Percentiles rank a stretch among this genome's conserved stretches.
phyloP scores from a whole-genome alignment of 805 yeast genomes.

The Candida ulmi region DNA sequence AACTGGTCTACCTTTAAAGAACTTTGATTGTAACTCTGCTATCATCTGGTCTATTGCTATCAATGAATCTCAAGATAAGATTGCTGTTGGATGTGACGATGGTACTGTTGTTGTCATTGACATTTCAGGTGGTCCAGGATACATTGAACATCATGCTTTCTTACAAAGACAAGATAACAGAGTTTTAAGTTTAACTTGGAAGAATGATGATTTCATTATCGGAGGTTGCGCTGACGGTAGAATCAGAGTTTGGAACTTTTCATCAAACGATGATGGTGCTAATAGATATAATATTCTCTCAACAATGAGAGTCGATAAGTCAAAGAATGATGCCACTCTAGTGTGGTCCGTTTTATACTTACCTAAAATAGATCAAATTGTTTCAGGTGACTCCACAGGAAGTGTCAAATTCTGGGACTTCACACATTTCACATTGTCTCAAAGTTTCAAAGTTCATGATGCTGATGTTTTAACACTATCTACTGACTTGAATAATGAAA shows the following conservation, averaged over 20 bases:
- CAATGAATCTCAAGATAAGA: constrained; percentile 50
- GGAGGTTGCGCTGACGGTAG: constrained; percentile 98
- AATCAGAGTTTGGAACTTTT: constrained; percentile 72
- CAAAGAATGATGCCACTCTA: constrained; percentile 77
- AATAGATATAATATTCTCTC: constrained; percentile 64
- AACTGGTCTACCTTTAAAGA: constrained; percentile 65
- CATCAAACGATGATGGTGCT: constrained; percentile 21
- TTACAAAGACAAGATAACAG: constrained; percentile 82
- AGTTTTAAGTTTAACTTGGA: constrained; percentile 77
- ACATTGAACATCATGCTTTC: constrained; percentile 66
- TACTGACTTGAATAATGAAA: constrained; percentile 52
- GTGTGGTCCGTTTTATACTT: constrained; percentile 82
- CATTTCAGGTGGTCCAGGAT: constrained; percentile 83
- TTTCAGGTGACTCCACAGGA: constrained; percentile 97
- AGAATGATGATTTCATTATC: constrained; percentile 53
- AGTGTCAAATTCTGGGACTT: constrained; percentile 90
- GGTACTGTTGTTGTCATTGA: constrained; percentile 83
- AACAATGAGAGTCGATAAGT: constrained; percentile 88
- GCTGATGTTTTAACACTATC: constrained; percentile 83
- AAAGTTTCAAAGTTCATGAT: constrained; percentile 78
- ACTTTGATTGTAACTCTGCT: constrained; percentile 89
- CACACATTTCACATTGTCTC: constrained; percentile 66
- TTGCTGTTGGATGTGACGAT: constrained; percentile 94
- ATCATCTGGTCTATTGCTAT: constrained; percentile 85
- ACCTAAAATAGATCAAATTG: constrained; percentile 63